Base-by-base conservation (phyloP, 129 eudicot genomes). In the Dittrichia graveolens region DNA sequence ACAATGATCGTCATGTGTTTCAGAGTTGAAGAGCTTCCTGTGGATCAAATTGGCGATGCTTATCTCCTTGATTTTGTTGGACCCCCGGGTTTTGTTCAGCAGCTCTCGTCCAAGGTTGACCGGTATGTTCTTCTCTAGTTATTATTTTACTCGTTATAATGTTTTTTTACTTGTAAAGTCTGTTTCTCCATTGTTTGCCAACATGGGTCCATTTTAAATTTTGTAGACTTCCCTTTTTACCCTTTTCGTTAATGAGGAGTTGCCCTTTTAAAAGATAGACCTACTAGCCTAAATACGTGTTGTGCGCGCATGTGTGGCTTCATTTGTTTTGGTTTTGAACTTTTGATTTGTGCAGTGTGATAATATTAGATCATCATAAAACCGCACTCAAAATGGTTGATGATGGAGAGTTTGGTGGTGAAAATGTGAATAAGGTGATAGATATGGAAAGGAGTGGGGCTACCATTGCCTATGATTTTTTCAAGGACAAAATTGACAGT, bases 51-150 rank as follows among this genome's bases (percentile, higher is more conserved):
- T 37, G 76, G 81, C 18, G 74, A 77, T 49, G 95, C 84, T 60
- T 92, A 85, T 81, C 98, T 92, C 47, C 84, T 92, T 58, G 98
- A 92, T 77, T 92, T 87, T 82, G 98, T 92, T 68, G 98, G 98
- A 37, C 96, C 96, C 10, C 76, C 90, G 4, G 98, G 95, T 42
- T 89, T 92, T 71, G 85, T 89, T 67, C 73, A 80, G 61, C 75
- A 83, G 39, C 89, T 89, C 40, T 83, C 88, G 0, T 67, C 88
- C 67, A 86, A 85, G 79, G 86, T 87, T 78, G 75, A 83, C 56
- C 73, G 96, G 92, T 82, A 41, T 14, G 52, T 67, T 69, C 8
- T 41, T 16, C 4, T 58, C 18, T 18, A 58, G 64, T 34, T 5
- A 19, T 55, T 14, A 18, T 39, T 66, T 5, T 6, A 2, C 3